These are phyloP conservation scores for Phytopythium vexans DNA, from an alignment of 352 stramenopile species.

Conservation along the genomic window DNA sequence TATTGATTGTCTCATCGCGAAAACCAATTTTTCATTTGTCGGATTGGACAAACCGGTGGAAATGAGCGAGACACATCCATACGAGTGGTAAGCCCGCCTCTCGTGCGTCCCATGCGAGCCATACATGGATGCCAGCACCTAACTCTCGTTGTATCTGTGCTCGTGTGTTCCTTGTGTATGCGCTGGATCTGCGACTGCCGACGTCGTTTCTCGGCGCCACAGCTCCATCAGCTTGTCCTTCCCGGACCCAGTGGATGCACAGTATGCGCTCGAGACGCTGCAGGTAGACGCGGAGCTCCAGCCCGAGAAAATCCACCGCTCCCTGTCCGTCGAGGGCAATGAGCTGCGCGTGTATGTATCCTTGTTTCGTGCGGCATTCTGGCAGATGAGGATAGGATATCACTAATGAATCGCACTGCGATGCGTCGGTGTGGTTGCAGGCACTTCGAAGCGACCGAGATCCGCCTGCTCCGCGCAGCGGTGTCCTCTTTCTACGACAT, in stretches of 20 bases:
- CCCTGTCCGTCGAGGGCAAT: conserved; percentile 50
- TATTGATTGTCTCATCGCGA: too few relatives aligned
- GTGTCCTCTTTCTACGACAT: conserved; percentile 89
- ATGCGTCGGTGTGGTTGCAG: conserved; percentile 20
- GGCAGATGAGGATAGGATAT: background rate
- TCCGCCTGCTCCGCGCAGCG: conserved; percentile 76
- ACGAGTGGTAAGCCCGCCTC: conserved; percentile 60
- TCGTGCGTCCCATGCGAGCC: background rate
- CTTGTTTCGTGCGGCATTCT: background rate
- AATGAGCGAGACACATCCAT: conserved; percentile 53
- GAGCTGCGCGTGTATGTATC: conserved; percentile 69
- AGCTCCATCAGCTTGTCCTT: conserved; percentile 71
- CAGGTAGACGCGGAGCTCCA: conserved; percentile 86
- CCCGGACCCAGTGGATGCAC: conserved; percentile 54
- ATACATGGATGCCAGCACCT: background rate
- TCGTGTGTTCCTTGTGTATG: background rate
- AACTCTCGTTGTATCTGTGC: background rate
- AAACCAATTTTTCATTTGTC: background rate
- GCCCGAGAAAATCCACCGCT: conserved; percentile 81
- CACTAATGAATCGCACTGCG: too few relatives aligned
- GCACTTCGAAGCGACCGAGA: conserved; percentile 80
- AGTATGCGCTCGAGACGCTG: conserved; percentile 76
- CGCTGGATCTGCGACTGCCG: background rate
- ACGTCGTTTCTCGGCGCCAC: background rate
- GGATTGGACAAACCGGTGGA: background rate